A percentile compares a stretch with the other conserved stretches of the same genome.
Conservation (phyloP, 805 yeast species). For the Metschnikowia lochheadii region DNA sequence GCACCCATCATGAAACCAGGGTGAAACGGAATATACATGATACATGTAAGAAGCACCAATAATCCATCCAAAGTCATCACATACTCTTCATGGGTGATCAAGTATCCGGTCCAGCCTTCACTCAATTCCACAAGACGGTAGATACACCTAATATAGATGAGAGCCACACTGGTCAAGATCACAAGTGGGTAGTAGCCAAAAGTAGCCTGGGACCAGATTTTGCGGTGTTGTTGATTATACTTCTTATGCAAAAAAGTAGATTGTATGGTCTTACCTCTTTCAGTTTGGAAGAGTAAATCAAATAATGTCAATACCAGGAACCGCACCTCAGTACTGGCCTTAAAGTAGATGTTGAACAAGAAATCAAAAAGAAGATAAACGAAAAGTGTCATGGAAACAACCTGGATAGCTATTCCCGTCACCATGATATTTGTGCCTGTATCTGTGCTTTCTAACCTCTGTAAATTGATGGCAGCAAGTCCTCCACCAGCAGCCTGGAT, state of each 20-base stretch:
- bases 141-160: slow-evolving; percentile 62
- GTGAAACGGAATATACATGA: slow-evolving; percentile 43
- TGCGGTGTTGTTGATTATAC: slow-evolving; percentile 33
- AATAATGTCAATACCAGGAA: slow-evolving; percentile 22
- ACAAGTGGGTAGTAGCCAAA: slow-evolving; percentile 45
- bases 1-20: slow-evolving; percentile 51
- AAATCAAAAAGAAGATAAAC: slow-evolving; percentile 47
- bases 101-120: slow-evolving; percentile 66
- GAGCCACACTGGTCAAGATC: slow-evolving; percentile 44
- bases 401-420: slow-evolving; percentile 77
- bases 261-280: slow-evolving; percentile 17
- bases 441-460: slow-evolving; percentile 24
- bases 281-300: slow-evolving; percentile 22
- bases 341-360: slow-evolving; percentile 35
- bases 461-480: slow-evolving; percentile 19
- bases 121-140: slow-evolving; percentile 71
- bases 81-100: slow-evolving; percentile 48
- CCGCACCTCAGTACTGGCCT: slow-evolving; percentile 22
- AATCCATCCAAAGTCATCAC: slow-evolving; percentile 35
- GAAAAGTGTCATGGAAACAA: slow-evolving; percentile 62
- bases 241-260: slow-evolving; percentile 16
- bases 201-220: slow-evolving; percentile 29
- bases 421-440: slow-evolving; percentile 68
- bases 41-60: slow-evolving; percentile 28
- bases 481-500: slow-evolving; percentile 34